phyloP scores from a whole-genome alignment of 192 early-diverging fungal species.

The Podila minutissima region DNA sequence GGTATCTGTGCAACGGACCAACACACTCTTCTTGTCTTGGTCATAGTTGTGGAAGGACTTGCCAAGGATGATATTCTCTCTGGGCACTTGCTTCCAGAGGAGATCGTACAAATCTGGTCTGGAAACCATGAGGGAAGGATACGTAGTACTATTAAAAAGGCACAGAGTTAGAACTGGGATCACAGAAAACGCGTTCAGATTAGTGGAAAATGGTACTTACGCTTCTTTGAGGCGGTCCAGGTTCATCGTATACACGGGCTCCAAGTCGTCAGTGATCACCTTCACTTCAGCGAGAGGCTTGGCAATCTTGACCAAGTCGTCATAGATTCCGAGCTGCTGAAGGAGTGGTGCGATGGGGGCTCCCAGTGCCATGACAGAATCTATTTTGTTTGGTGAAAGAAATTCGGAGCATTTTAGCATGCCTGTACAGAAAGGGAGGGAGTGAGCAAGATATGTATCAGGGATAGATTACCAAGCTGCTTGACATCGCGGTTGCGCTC shows the following conservation, averaged over 20 bases:
- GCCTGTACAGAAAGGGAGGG: background rate
- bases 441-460: too few relatives aligned
- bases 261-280: background rate
- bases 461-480: background rate
- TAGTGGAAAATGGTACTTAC: too few relatives aligned
- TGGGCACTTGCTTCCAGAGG: too few relatives aligned
- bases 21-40: background rate
- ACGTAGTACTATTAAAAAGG: too few relatives aligned
- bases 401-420: too few relatives aligned
- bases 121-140: too few relatives aligned
- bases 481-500: background rate
- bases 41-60: background rate
- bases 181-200: too few relatives aligned
- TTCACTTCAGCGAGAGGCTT: background rate
- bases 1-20: slow-evolving; percentile 2
- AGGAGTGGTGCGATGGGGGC: background rate
- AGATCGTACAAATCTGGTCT: too few relatives aligned
- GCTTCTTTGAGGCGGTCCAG: background rate
- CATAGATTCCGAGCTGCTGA: background rate
- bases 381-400: background rate
- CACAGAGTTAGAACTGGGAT: too few relatives aligned
- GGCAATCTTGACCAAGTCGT: background rate
- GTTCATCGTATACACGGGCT: background rate
- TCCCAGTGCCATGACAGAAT: background rate
- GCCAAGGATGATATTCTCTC: background rate